Evolutionary conservation across 2,329 filamentous ascomycete species (phyloP).

Genomic region (Neonectria coccinea): DNA sequence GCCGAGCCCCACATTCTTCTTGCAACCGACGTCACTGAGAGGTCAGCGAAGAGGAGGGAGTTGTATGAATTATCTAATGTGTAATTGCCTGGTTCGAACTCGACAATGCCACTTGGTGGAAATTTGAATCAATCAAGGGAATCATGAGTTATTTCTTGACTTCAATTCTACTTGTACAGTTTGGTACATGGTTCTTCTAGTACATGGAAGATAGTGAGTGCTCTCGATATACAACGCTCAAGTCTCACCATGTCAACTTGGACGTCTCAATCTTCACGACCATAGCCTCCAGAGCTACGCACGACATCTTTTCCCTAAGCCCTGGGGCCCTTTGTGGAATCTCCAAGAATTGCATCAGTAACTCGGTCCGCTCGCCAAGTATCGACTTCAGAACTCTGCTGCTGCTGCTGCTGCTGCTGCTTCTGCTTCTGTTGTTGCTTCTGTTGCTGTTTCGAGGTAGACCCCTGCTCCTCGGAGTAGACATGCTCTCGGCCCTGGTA

Average conservation of each 20-base stretch:
- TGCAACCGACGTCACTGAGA: background rate
- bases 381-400: slow-evolving; percentile 22
- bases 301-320: slow-evolving; percentile 68
- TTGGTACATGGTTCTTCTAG: slow-evolving; percentile 45
- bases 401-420: background rate
- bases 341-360: slow-evolving; percentile 46
- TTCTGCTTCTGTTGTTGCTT: slow-evolving; percentile 14
- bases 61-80: background rate
- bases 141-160: slow-evolving; percentile 31
- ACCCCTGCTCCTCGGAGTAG: slow-evolving; percentile 46
- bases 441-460: slow-evolving; percentile 25
- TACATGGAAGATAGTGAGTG: slow-evolving; percentile 34
- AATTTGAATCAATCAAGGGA: slow-evolving; percentile 35
- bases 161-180: slow-evolving; percentile 50
- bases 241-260: slow-evolving; percentile 19
- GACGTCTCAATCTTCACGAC: slow-evolving; percentile 45
- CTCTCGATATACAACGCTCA: slow-evolving; percentile 42
- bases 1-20: background rate
- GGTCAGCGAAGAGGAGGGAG: background rate
- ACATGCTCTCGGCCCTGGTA: slow-evolving; percentile 51
- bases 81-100: background rate
- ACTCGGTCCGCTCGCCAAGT: slow-evolving; percentile 41
- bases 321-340: slow-evolving; percentile 16
- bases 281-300: slow-evolving; percentile 55
- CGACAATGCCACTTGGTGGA: background rate